Evolutionary conservation across 345 rosid species (phyloP).

Genomic region (Eucalyptus regnans): DNA sequence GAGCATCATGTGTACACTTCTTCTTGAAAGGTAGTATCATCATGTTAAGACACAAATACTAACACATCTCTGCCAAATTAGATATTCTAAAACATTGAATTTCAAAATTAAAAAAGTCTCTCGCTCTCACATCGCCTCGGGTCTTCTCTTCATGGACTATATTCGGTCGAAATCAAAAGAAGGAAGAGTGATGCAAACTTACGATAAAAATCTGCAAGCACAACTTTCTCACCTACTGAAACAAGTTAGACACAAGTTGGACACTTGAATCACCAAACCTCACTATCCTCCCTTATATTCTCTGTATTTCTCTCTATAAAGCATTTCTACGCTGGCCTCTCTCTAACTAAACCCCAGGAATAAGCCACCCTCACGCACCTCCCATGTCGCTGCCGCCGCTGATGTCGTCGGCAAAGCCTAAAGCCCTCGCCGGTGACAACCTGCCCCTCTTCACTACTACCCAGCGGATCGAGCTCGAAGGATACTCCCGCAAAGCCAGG

Average conservation of each 20-base stretch:
- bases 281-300: slow-evolving; percentile 2
- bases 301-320: slow-evolving; percentile 3
- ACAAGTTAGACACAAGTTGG: slow-evolving; percentile 24
- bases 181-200: not conserved
- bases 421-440: not conserved
- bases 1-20: not conserved
- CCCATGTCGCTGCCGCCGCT: slow-evolving; percentile 17
- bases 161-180: not conserved
- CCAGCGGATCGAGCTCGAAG: slow-evolving; percentile 30
- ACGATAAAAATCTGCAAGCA: not conserved
- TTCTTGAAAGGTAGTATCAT: not conserved
- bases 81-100: not conserved
- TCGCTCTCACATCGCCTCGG: not conserved
- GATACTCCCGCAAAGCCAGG: slow-evolving; percentile 5
- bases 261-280: slow-evolving; percentile 44
- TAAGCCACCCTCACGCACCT: not conserved
- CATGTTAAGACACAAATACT: not conserved
- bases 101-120: not conserved
- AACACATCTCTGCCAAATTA: not conserved
- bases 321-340: not conserved
- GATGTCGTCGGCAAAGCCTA: slow-evolving; percentile 10
- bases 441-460: slow-evolving; percentile 20
- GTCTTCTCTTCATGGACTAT: not conserved
- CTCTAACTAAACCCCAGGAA: not conserved
- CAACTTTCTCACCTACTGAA: slow-evolving; percentile 43